These are phyloP conservation scores for Tagetes erecta DNA, from an alignment of 129 eudicot species.

Conservation along the genomic window DNA sequence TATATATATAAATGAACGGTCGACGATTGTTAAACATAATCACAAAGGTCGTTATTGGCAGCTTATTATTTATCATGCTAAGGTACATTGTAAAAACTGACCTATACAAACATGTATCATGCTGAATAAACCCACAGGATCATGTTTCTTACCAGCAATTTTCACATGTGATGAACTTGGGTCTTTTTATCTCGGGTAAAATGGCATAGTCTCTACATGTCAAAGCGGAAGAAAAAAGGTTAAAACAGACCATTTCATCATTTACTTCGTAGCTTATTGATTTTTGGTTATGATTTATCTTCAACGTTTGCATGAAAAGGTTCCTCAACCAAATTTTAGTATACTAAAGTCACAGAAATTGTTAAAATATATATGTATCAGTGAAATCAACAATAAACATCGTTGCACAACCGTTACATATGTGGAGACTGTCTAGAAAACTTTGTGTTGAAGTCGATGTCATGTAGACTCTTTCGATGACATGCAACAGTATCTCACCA, in stretches of 20 bases:
- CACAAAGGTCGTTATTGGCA: slow-evolving; percentile 2
- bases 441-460: not conserved
- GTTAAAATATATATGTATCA: too few species aligned
- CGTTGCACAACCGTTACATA: not conserved
- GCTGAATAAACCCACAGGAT: not conserved
- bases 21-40: not conserved
- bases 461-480: not conserved
- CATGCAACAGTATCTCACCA: not conserved
- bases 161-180: slow-evolving; percentile 17
- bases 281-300: slow-evolving; percentile 1
- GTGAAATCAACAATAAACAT: too few species aligned
- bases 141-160: not conserved
- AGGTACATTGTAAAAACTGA: slow-evolving; percentile 11
- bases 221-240: slow-evolving; percentile 2
- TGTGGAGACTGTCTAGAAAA: not conserved
- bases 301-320: too few species aligned
- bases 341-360: not conserved
- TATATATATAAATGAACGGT: not conserved
- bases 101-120: slow-evolving; percentile 16
- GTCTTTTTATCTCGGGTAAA: slow-evolving; percentile 16
- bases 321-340: not conserved
- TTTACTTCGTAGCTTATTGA: not conserved
- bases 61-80: slow-evolving; percentile 8
- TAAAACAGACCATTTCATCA: slow-evolving; percentile 10
- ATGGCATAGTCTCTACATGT: slow-evolving; percentile 35